Percentiles rank a stretch among this genome's conserved stretches.
Conservation (phyloP, 164 flowering plant species). For the Stephania cephalantha region DNA sequence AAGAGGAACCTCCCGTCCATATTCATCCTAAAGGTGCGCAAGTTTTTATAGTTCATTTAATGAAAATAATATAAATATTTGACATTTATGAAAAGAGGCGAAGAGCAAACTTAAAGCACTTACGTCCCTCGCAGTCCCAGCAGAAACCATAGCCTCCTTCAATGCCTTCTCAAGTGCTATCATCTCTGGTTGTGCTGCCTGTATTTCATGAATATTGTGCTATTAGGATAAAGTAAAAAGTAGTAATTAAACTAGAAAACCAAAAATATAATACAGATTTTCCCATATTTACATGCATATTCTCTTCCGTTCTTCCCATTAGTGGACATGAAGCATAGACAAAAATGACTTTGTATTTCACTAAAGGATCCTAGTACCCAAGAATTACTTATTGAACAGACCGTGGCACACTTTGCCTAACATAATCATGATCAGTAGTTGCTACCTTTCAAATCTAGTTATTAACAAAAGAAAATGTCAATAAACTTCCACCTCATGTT, state of each 20-base stretch:
- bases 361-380: too few species aligned
- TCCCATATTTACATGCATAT: not conserved
- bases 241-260: not conserved
- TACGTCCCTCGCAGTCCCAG: conserved; percentile 93
- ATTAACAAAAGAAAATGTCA: not conserved
- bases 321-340: too few species aligned
- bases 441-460: not conserved
- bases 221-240: not conserved
- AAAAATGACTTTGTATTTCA: too few species aligned
- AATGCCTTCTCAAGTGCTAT: conserved; percentile 82
- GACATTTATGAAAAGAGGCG: not conserved
- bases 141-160: conserved; percentile 77
- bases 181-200: conserved; percentile 88
- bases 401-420: too few species aligned
- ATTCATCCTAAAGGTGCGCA: conserved; percentile 49
- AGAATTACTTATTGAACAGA: too few species aligned
- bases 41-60: conserved; percentile 9
- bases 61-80: not conserved
- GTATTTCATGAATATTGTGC: not conserved
- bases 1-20: conserved; percentile 81
- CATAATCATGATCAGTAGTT: too few species aligned
- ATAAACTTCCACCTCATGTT: not conserved
- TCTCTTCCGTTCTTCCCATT: too few species aligned
- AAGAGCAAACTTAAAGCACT: conserved; percentile 5
- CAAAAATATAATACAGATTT: not conserved